These are phyloP conservation scores for Circinella minor DNA, from an alignment of 371 early-diverging fungal genomes.

Conservation along the genomic window DNA sequence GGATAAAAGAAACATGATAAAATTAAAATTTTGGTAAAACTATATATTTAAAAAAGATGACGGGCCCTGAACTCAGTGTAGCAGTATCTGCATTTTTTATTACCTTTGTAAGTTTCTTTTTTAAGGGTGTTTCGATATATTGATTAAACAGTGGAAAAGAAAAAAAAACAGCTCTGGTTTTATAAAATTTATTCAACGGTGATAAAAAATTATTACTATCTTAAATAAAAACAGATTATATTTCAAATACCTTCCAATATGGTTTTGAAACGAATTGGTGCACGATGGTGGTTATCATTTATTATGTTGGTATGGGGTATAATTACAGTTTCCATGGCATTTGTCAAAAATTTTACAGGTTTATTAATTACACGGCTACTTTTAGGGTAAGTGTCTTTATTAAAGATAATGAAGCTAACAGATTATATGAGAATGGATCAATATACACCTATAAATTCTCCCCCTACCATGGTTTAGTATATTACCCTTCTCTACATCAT, in stretches of 20 bases:
- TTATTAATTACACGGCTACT: conserved; percentile 26
- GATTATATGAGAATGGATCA: too few species aligned
- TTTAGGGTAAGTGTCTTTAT: conserved; percentile 27
- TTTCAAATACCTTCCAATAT: conserved; percentile 53
- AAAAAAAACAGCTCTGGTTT: too few species aligned
- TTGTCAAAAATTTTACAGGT: conserved; percentile 34
- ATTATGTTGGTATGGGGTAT: conserved; percentile 50
- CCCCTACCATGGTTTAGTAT: too few species aligned
- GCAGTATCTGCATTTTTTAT: conserved; percentile 44
- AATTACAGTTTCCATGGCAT: conserved; percentile 23
- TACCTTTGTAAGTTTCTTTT: conserved; percentile 36
- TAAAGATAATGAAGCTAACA: too few species aligned
- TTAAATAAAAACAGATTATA: conserved; percentile 32
- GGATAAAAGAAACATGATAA: background rate
- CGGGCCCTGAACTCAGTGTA: conserved; percentile 24
- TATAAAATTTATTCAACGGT: background rate
- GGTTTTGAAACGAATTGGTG: conserved; percentile 36
- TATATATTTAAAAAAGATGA: conserved; percentile 22
- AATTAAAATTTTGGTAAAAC: background rate
- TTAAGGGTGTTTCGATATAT: too few species aligned
- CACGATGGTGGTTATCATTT: conserved; percentile 44
- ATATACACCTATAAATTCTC: too few species aligned
- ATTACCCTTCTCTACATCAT: too few species aligned
- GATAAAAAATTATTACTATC: background rate
- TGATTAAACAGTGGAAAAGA: too few species aligned